A percentile compares a stretch with the other conserved stretches of the same genome.
phyloP scores from a whole-genome alignment of 306 rosid species.

The Spatholobus suberectus region DNA sequence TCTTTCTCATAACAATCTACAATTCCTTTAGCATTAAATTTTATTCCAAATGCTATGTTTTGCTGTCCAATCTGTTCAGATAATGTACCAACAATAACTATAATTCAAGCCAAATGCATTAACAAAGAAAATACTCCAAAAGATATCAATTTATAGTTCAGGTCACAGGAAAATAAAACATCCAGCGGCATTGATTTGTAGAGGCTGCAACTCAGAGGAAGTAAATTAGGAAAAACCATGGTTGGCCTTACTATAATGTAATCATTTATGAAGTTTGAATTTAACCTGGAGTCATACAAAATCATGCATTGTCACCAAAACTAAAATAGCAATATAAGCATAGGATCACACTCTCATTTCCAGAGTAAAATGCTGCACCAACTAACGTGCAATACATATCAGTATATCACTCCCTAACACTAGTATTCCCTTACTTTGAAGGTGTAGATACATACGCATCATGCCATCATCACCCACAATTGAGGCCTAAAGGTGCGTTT shows the following conservation, averaged over 20 bases:
- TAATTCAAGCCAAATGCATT: slow-evolving; percentile 30
- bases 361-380: slow-evolving; percentile 28
- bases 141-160: slow-evolving; percentile 6
- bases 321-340: not conserved
- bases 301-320: not conserved
- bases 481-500: not conserved
- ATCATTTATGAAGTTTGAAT: slow-evolving; percentile 6
- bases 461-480: not conserved
- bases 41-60: slow-evolving; percentile 80
- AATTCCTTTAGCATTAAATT: slow-evolving; percentile 84
- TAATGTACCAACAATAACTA: slow-evolving; percentile 31
- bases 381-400: not conserved
- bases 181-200: not conserved
- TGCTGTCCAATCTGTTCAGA: slow-evolving; percentile 79
- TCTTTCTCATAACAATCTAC: slow-evolving; percentile 86
- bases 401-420: not conserved
- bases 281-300: slow-evolving; percentile 6
- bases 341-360: slow-evolving; percentile 1
- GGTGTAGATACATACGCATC: not conserved
- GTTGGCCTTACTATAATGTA: not conserved
- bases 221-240: slow-evolving; percentile 21
- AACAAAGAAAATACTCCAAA: slow-evolving; percentile 2
- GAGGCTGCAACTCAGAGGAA: slow-evolving; percentile 17
- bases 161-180: not conserved
- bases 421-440: not conserved